phyloP scores from a whole-genome alignment of 208 protist genomes.

The Novymonas esmeraldas region DNA sequence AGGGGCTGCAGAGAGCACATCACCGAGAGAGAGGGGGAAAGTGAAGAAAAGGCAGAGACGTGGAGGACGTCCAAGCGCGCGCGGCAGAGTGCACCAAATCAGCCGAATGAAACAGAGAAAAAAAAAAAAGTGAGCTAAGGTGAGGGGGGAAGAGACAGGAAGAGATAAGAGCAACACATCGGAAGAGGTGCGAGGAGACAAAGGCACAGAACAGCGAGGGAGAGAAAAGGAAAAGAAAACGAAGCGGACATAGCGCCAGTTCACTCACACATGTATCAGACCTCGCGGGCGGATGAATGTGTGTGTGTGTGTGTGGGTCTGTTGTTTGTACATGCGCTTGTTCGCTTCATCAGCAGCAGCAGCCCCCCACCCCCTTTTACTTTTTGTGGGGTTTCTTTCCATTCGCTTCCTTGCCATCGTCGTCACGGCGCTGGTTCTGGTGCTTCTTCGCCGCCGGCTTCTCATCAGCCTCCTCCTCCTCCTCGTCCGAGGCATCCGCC shows the following conservation, averaged over 20 bases:
- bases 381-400: conserved; percentile 41
- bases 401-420: conserved; percentile 38
- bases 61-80: neutral
- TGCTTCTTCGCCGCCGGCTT: conserved; percentile 17
- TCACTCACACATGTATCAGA: conserved; percentile 4
- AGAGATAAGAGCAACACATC: neutral
- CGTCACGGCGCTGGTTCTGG: conserved; percentile 21
- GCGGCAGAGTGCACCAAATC: too few species aligned
- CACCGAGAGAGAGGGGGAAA: neutral
- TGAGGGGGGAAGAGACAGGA: neutral
- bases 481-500: conserved; percentile 80
- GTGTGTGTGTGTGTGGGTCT: neutral
- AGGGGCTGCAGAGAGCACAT: too few species aligned
- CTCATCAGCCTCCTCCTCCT: conserved; percentile 91
- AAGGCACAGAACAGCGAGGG: neutral
- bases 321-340: neutral
- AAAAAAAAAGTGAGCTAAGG: conserved; percentile 2
- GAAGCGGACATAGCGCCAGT: conserved; percentile 18
- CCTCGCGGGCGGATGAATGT: too few species aligned
- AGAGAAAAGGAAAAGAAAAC: conserved; percentile 23
- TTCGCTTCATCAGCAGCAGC: neutral
- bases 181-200: neutral
- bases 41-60: neutral
- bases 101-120: neutral
- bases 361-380: conserved; percentile 17